Evolutionary conservation across 345 rosid genomes (phyloP).

Genomic region (Pistacia atlantica): DNA sequence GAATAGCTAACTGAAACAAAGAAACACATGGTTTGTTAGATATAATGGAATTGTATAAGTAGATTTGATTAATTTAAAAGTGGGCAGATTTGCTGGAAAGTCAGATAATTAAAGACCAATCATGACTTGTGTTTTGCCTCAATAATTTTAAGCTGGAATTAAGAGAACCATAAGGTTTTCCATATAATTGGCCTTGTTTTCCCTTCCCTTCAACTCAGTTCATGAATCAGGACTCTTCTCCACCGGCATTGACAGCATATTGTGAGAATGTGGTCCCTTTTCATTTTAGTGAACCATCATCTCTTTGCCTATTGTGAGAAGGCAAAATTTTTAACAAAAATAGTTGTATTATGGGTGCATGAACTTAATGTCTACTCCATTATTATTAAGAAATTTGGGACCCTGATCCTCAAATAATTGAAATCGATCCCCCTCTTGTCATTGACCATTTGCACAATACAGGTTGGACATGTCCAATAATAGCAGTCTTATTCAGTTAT

Average conservation of each 20-base stretch:
- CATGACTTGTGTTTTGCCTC: constrained; percentile 1
- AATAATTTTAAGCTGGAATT: background rate
- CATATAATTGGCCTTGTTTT: constrained; percentile 16
- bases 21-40: constrained; percentile 19
- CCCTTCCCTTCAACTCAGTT: constrained; percentile 10
- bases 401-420: background rate
- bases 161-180: constrained; percentile 6
- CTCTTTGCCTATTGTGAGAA: background rate
- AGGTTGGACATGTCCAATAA: background rate
- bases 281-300: background rate
- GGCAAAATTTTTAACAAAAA: background rate
- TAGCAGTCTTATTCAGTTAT: too few species aligned
- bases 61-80: background rate
- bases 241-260: constrained; percentile 36
- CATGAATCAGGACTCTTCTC: constrained; percentile 20
- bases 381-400: background rate
- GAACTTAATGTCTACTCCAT: too few species aligned
- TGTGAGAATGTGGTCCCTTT: constrained; percentile 20
- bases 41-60: background rate
- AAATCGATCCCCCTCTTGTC: background rate
- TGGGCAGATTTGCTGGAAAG: constrained; percentile 5
- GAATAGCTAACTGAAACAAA: background rate
- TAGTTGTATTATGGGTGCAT: background rate
- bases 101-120: constrained; percentile 1
- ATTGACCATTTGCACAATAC: background rate